Percentiles rank a stretch among this genome's conserved stretches.
Evolutionary conservation across 805 yeast genomes (phyloP).

Genomic region (Starmerella powellii): DNA sequence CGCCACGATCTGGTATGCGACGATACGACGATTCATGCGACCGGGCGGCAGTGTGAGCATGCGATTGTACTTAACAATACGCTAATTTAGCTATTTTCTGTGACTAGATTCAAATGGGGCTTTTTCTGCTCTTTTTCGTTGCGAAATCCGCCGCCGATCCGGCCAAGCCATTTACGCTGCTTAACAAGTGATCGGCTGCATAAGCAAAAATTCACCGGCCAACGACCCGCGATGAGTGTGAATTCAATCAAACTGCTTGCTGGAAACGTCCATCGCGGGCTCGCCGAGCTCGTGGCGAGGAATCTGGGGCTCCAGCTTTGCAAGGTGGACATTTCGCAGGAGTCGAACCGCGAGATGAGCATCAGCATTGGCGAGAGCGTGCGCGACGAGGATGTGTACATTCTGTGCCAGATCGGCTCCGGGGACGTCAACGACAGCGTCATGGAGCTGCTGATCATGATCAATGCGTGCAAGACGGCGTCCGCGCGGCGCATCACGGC

Average conservation of each 20-base stretch:
- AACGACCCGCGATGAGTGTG: constrained; percentile 13
- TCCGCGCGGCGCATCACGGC: constrained; percentile 92
- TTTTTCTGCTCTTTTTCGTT: no score
- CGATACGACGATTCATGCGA: no score
- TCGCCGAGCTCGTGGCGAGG: constrained; percentile 61
- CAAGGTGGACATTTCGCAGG: constrained; percentile 48
- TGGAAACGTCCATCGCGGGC: constrained; percentile 54
- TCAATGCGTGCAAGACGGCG: constrained; percentile 90
- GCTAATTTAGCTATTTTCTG: no score
- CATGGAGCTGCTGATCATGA: constrained; percentile 77
- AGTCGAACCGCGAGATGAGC: constrained; percentile 23
- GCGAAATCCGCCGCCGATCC: no score
- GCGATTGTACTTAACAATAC: no score
- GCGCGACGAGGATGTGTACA: constrained; percentile 67
- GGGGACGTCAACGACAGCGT: constrained; percentile 78
- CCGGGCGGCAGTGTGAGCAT: no score
- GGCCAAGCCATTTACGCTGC: no score
- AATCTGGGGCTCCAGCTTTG: constrained; percentile 42
- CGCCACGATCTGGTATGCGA: no score
- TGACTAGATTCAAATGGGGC: no score
- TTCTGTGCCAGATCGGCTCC: constrained; percentile 57
- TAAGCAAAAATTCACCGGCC: not conserved
- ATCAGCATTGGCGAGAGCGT: constrained; percentile 63
- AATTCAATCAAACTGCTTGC: constrained; percentile 42
- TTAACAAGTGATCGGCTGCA: no score